Base-by-base conservation (phyloP, 108 stramenopile species). In the Conticribra weissflogii region DNA sequence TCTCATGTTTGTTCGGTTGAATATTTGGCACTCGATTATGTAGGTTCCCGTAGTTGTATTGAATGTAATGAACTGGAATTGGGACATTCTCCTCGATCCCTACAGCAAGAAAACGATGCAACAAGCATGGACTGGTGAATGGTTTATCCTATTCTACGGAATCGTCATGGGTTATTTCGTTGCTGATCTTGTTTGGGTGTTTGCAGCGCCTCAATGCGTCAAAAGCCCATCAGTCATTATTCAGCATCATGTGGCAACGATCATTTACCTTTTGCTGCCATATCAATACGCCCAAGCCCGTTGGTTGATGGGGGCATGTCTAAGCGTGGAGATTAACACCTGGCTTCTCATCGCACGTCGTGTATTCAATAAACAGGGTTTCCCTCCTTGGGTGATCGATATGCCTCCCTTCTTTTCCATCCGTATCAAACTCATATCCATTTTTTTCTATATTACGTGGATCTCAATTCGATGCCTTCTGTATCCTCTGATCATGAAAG, bases 341-440 rank as follows among this genome's bases (percentile, higher is more conserved):
- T 96, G 94, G 94, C 91, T 91, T 52, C 83, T 96, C 56, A 93
- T 96, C 45, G 92, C 92, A 8, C 76, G 94, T 53, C 72, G 94
- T 22, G 89, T 96, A n/a, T 91, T 96, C 83, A 93, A 96, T 73
- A 91, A 91, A 49, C 82, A 88, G 59, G 89, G 90, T 8, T 87
- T 92, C 70, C 78, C 82, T 25, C 91, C 94, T 17, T 94, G 93
- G 93, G 82, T 87, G 23, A 84, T 92, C 61, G 84, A 91, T 81
- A 63, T 91, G 27, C 59, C 77, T 24, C 75, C 67, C 2, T 81
- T 88, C 54, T 60, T 94, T 1, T 90, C 88, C 21, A 78, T 92
- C 48, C 83, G 94, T 14, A 64, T 95, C 54, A 93, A 95, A 70
- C 62, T 95, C 29, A 93, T 95, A 46, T 87, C 86, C 21, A 77